These are phyloP conservation scores for Colletotrichum theobromicola DNA, from an alignment of 2,329 filamentous ascomycete genomes.

Conservation along the genomic window DNA sequence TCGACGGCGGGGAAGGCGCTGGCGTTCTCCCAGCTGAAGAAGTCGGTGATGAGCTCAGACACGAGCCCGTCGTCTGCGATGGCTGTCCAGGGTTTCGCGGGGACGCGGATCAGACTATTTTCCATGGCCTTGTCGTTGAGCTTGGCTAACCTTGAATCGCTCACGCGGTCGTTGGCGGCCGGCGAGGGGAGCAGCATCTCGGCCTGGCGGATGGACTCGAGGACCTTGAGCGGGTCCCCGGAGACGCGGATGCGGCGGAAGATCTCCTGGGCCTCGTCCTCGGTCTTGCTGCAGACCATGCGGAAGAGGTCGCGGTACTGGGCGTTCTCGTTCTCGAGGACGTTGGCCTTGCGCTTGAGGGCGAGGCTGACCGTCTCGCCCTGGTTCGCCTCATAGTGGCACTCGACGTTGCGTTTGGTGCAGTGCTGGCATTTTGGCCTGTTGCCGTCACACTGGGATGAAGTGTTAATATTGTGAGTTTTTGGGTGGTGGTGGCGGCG, in stretches of 20 bases:
- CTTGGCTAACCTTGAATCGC: conserved; percentile 4
- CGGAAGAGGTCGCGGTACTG: conserved; percentile 24
- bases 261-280: conserved; percentile 24
- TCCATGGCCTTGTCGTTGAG: conserved; percentile 23
- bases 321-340: conserved; percentile 19
- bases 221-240: conserved; percentile 14
- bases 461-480: background rate
- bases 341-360: conserved; percentile 23
- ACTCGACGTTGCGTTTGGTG: conserved; percentile 8
- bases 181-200: conserved; percentile 23
- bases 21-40: conserved; percentile 33
- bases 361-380: conserved; percentile 22
- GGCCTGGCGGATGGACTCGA: conserved; percentile 23
- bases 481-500: background rate
- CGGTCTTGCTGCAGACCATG: conserved; percentile 21
- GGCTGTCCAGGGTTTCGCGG: conserved; percentile 33
- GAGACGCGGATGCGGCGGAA: conserved; percentile 22
- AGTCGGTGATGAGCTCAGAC: conserved; percentile 33
- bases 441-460: conserved; percentile 10
- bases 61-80: conserved; percentile 34
- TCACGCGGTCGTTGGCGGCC: background rate
- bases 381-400: conserved; percentile 19
- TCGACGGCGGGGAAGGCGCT: conserved; percentile 30
- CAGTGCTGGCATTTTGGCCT: conserved; percentile 20
- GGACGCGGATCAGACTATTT: conserved; percentile 27